A percentile compares a stretch with the other conserved stretches of the same genome.
Evolutionary conservation across 257 asterid genomes (phyloP).

Genomic region (Marsdenia floribunda): DNA sequence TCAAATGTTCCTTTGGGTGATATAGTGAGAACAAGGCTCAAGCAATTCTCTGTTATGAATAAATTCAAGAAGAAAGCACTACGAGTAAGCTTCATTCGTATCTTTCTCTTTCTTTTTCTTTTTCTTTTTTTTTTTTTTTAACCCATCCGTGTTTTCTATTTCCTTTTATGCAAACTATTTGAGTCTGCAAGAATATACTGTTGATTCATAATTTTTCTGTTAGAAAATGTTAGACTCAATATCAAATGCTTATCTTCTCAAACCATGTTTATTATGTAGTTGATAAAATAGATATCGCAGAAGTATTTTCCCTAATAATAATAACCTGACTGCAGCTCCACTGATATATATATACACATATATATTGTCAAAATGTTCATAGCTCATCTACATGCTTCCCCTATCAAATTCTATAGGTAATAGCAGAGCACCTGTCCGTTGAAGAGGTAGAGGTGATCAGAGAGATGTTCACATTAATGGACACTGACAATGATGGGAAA

Average conservation of each 20-base stretch:
- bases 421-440: constrained; percentile 81
- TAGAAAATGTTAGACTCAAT: not conserved
- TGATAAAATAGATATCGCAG: not conserved
- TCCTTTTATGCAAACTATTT: not conserved
- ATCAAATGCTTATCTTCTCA: not conserved
- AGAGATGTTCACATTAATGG: constrained; percentile 96
- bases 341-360: not conserved
- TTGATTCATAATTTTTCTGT: not conserved
- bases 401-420: constrained; percentile 48
- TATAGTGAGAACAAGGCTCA: constrained; percentile 78
- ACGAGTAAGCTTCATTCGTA: constrained; percentile 51
- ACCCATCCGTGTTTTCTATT: not conserved
- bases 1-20: constrained; percentile 89
- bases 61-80: constrained; percentile 86
- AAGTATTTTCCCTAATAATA: not conserved
- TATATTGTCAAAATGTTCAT: not conserved
- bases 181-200: not conserved
- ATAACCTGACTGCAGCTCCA: not conserved
- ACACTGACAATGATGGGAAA: constrained; percentile 85
- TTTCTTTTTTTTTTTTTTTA: no score
- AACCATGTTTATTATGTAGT: not conserved
- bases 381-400: not conserved
- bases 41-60: constrained; percentile 85
- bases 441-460: constrained; percentile 93
- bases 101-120: not conserved